A percentile compares a stretch with the other conserved stretches of the same genome.
These are phyloP conservation scores for Solanum neorickii DNA, from an alignment of 257 asterid genomes.

Conservation along the genomic window DNA sequence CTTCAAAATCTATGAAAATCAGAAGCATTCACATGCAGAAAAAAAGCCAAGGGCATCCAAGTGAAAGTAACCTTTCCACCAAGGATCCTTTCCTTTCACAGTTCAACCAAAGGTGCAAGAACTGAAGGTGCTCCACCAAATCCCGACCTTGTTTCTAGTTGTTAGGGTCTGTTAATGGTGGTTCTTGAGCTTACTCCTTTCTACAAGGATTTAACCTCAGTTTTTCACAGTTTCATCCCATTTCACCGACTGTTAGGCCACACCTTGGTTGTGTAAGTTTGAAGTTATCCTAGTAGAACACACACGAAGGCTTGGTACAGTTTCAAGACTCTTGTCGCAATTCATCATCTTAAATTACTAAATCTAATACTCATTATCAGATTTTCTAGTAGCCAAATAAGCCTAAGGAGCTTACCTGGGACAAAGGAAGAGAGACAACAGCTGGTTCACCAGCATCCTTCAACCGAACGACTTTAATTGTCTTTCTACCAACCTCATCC, in stretches of 20 bases:
- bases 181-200: not conserved
- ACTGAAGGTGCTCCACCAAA: not conserved
- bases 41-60: not conserved
- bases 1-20: not conserved
- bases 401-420: slow-evolving; percentile 54
- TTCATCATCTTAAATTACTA: not conserved
- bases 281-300: not conserved
- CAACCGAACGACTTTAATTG: slow-evolving; percentile 46
- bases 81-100: not conserved
- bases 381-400: not conserved
- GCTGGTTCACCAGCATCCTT: slow-evolving; percentile 86
- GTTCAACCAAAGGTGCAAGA: not conserved
- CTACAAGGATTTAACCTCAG: not conserved
- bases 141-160: not conserved
- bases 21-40: not conserved
- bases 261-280: not conserved
- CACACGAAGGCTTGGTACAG: not conserved
- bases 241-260: not conserved
- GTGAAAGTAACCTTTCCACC: not conserved
- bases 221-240: not conserved
- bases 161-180: not conserved
- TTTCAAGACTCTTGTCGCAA: not conserved
- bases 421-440: slow-evolving; percentile 62
- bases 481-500: slow-evolving; percentile 63
- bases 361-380: not conserved